Evolutionary conservation across 352 stramenopile species (phyloP), one percentile per base, ranked within the genome.

Genomic region (Phytopythium vexans): DNA sequence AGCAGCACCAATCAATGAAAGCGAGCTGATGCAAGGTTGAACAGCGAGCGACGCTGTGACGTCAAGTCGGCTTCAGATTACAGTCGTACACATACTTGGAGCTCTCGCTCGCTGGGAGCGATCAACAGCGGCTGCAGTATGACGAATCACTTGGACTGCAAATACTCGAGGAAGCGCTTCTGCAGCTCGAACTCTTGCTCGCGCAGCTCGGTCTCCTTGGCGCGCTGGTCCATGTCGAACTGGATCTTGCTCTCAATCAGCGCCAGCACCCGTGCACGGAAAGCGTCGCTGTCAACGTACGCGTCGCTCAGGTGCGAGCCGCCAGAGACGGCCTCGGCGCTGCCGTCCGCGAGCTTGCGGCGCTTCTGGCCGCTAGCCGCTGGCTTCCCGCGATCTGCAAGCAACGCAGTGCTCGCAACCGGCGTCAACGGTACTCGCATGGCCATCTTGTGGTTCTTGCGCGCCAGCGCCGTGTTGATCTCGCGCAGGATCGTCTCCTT

Each of bases 161-260:
- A 68, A 74, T 87, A 94, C 67, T 86, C 78, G 39, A 94, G 50
- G 32, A 94, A 87, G 34, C 77, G 75, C 62, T 89, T 89, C 49
- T 94, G 83, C 31, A 94, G 51, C 63, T 90, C 77, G 57, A 92
- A 77, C 62, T 94, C 83, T 44, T 90, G 77, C 27, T 90, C 77
- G 41, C 81, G 79, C 45, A 92, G 66, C 55, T 89, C 75, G 38
- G 77, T 83, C 43, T 94, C 83, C 52, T 85, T 86, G 39, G 77
- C 60, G 12, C 77, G 77, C 50, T 94, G 83, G 40, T 89, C 74
- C 73, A 88, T 89, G 54, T 94, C 83, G 55, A 94, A 89, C 49
- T 87, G 73, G 37, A 92, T 79, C 54, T 94, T 94, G 48, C 66
- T 82, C 58, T 94, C 78, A 41, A 94, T 85, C 7, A 94, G 64